Evolutionary conservation across 2,329 filamentous ascomycete genomes (phyloP).

Genomic region (Sporothrix brunneoviolacea): DNA sequence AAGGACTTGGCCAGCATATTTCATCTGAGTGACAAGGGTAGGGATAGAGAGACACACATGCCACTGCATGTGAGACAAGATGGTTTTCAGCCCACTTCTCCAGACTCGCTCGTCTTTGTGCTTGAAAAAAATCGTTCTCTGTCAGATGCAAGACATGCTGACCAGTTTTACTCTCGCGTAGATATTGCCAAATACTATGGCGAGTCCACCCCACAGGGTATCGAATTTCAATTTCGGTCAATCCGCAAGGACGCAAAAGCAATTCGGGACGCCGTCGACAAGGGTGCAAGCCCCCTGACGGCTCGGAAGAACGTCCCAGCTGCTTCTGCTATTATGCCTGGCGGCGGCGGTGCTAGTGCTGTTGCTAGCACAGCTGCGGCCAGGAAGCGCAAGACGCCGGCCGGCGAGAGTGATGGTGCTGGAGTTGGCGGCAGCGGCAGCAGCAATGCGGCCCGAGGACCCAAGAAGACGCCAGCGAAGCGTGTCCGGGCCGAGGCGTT

Average conservation of each 20-base stretch:
- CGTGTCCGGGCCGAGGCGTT: background rate
- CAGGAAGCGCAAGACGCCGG: constrained; percentile 15
- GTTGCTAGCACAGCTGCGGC: too few species aligned
- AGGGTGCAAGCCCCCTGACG: constrained; percentile 39
- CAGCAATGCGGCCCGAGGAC: background rate
- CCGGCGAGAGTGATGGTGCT: background rate
- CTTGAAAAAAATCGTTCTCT: background rate
- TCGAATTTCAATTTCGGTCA: constrained; percentile 54
- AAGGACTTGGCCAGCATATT: constrained; percentile 38
- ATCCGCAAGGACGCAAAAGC: constrained; percentile 48
- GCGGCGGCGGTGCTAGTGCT: constrained; percentile 16
- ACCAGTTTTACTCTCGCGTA: too few species aligned
- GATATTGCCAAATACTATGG: constrained; percentile 56
- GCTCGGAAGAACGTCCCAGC: constrained; percentile 25
- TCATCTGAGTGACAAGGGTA: constrained; percentile 36
- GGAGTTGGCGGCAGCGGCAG: background rate
- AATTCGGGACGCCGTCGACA: constrained; percentile 38
- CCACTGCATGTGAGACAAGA: too few species aligned
- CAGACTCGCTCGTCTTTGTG: too few species aligned
- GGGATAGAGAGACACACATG: background rate
- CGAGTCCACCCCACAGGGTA: constrained; percentile 49
- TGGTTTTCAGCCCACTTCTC: background rate
- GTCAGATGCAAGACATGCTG: too few species aligned
- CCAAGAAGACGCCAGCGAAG: background rate
- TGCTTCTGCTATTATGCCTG: constrained; percentile 4